Base-by-base conservation (phyloP, 805 yeast genomes). In the Spathaspora girioi region DNA sequence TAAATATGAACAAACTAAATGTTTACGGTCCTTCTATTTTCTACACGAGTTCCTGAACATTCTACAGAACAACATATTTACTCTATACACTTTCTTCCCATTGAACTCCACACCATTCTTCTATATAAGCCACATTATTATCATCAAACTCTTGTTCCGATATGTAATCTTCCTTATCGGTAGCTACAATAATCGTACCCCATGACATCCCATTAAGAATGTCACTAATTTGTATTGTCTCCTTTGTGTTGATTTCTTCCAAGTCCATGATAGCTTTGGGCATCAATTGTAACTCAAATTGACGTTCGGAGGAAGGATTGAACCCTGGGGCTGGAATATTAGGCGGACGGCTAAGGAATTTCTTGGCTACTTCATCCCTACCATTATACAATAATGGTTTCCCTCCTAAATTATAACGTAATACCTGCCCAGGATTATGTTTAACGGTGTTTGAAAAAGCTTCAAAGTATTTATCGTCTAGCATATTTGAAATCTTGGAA, bases 231-330 rank as follows among this genome's bases (percentile, higher is more conserved):
- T 54, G 54, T 6, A 55, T 56, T 18, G 48, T 50, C 3, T 56
- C 52, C 11, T 54, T 55, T 10, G 27, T 27, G 58, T 70, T 61
- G 27, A 70, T 67, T 43, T 74, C 75, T 63, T 93, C 97, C 44
- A 94, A 75, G 60, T 89, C 93, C 47, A 89, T 75, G 49, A 94
- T 93, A 49, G 91, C 82, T 64, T 89, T 89, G 2, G 99, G 99
- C 97, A 93, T 93, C 50, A 94, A 67, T 65, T 94, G 99, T 52
- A 93, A 70, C 67, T 94, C 99, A 62, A 90, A 87, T 31, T 78
- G 79, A 57, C 93, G 77, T 12, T 54, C 42, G 17, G 85, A 76
- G 32, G 83, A 68, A 6, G 89, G 89, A 53, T 86, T 80, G 57
- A 71, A 83, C 1, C 79, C 78, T 3, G 89, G 87, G 0, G 60